phyloP scores from a whole-genome alignment of 176 grass and related monocot genomes.

The Alloteropsis semialata region DNA sequence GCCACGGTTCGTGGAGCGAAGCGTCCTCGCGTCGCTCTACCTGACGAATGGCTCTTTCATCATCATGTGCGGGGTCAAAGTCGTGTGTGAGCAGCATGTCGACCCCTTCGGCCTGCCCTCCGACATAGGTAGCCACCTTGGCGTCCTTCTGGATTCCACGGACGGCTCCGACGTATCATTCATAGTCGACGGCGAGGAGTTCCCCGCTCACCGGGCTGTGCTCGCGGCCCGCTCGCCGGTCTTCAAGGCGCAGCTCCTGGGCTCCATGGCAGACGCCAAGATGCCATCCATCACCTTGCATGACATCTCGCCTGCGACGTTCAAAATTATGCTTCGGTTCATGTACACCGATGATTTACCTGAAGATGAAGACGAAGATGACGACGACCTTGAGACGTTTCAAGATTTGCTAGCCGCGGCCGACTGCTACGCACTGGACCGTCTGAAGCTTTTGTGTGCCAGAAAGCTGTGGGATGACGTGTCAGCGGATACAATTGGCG shows the following conservation, averaged over 20 bases:
- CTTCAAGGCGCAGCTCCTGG: conserved; percentile 18
- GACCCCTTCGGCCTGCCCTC: not conserved
- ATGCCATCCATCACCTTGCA: conserved; percentile 16
- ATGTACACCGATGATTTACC: conserved; percentile 37
- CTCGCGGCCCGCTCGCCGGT: conserved; percentile 15
- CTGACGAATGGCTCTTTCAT: not conserved
- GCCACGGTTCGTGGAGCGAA: not conserved
- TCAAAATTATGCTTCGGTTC: conserved; percentile 38
- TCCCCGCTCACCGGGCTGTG: not conserved
- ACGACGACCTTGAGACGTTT: not conserved
- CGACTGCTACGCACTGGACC: conserved; percentile 44
- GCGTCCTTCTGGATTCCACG: not conserved
- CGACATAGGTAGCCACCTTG: not conserved
- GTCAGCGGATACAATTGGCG: conserved; percentile 9
- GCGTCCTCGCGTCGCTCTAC: not conserved
- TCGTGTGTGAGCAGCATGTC: not conserved
- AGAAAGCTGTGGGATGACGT: conserved; percentile 25
- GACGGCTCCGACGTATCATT: not conserved
- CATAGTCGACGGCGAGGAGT: not conserved
- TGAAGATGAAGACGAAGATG: not conserved
- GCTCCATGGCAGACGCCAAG: not conserved
- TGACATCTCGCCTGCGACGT: not conserved
- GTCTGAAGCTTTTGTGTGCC: conserved; percentile 54
- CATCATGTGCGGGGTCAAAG: not conserved
- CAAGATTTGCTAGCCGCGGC: conserved; percentile 34